phyloP scores from a whole-genome alignment of 352 stramenopile species.

The Globisporangium mamillatum region DNA sequence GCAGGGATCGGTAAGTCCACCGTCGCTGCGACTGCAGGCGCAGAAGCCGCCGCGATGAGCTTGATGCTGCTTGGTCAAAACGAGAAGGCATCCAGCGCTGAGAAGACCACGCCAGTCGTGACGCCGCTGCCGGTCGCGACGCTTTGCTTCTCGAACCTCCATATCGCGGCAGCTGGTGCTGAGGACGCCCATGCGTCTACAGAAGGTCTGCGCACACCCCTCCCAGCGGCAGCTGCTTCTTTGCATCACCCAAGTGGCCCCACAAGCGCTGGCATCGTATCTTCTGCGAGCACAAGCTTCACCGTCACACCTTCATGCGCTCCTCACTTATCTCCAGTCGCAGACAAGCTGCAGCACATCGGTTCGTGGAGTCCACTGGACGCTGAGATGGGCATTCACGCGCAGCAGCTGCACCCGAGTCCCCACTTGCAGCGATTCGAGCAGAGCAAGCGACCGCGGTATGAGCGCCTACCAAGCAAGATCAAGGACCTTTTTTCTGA shows the following conservation, averaged over 20 bases:
- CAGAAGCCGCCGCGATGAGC: slow-evolving; percentile 10
- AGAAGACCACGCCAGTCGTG: background rate
- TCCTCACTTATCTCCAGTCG: slow-evolving; percentile 13
- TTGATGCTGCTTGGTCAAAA: slow-evolving; percentile 14
- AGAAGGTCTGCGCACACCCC: slow-evolving; percentile 3
- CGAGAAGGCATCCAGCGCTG: background rate
- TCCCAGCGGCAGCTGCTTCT: background rate
- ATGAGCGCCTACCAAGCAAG: background rate
- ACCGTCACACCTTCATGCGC: background rate
- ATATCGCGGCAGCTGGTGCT: background rate
- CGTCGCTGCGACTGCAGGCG: background rate
- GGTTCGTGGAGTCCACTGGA: background rate
- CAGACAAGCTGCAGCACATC: slow-evolving; percentile 9
- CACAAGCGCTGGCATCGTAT: background rate
- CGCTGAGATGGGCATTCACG: background rate
- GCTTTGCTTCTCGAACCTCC: background rate
- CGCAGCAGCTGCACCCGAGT: background rate
- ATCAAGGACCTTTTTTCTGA: slow-evolving; percentile 9
- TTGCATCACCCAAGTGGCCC: background rate
- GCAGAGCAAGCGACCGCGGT: slow-evolving; percentile 5
- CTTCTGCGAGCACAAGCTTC: background rate
- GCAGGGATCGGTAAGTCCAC: slow-evolving; percentile 1
- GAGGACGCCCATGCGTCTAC: background rate
- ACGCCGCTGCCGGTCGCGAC: background rate
- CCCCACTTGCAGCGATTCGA: background rate